These are phyloP conservation scores for Dissophora ornata DNA, from an alignment of 192 early-diverging fungal genomes.

Conservation along the genomic window DNA sequence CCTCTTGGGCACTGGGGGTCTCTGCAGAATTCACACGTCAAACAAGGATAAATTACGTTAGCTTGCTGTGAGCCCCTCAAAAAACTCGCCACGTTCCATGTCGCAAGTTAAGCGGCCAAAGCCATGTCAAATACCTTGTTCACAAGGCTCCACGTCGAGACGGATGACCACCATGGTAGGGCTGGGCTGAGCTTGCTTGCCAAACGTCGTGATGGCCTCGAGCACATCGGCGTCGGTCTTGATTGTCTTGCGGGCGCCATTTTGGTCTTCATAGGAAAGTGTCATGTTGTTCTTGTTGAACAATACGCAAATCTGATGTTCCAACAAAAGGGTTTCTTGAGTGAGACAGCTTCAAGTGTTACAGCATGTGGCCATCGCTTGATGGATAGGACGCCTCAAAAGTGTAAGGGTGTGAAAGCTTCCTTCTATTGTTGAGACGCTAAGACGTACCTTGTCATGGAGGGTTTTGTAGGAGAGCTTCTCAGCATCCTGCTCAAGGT, in stretches of 20 bases:
- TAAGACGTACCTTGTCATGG: conserved; percentile 25
- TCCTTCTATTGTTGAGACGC: no score
- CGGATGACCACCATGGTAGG: conserved; percentile 35
- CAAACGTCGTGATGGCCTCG: conserved; percentile 23
- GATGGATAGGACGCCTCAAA: no score
- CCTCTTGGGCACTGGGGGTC: no score
- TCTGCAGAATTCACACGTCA: no score
- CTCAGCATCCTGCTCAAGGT: conserved; percentile 16
- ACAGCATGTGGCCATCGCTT: no score
- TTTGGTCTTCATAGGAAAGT: conserved; percentile 26
- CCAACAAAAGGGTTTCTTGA: no score
- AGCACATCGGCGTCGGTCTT: conserved; percentile 30
- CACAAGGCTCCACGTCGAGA: conserved; percentile 31
- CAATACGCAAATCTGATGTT: conserved; percentile 34
- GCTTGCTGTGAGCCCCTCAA: no score
- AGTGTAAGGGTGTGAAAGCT: no score
- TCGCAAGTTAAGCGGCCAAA: not conserved
- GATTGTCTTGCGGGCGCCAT: conserved; percentile 15
- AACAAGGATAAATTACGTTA: no score
- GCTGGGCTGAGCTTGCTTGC: conserved; percentile 12
- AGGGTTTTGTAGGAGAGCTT: conserved; percentile 28
- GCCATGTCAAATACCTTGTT: conserved; percentile 5
- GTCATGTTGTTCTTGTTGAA: conserved; percentile 35
- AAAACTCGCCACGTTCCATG: not conserved
- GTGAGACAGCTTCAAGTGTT: no score